These are phyloP conservation scores for Penicillium sp. DNA, from an alignment of 2,329 filamentous ascomycete genomes.

Conservation along the genomic window DNA sequence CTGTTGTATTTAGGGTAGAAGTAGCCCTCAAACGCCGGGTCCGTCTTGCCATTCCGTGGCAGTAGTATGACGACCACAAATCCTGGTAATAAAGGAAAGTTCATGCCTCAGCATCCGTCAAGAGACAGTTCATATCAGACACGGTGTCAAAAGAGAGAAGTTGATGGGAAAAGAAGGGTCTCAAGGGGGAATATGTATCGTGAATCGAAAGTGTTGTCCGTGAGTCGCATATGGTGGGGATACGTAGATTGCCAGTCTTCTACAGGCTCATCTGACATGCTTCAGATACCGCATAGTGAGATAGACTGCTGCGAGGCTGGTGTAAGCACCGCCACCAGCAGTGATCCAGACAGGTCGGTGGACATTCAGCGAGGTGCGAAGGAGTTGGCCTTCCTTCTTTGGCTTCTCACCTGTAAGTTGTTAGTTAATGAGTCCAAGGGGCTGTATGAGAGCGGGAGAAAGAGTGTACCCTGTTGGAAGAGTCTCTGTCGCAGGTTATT, in stretches of 20 bases:
- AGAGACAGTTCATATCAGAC: constrained; percentile 9
- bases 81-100: constrained; percentile 18
- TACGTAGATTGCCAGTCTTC: too few species aligned
- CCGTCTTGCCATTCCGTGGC: constrained; percentile 16
- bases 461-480: constrained; percentile 26
- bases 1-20: constrained; percentile 18
- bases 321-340: constrained; percentile 32
- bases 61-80: constrained; percentile 6
- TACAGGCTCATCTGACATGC: constrained; percentile 15
- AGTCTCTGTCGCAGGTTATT: constrained; percentile 25
- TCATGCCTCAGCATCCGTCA: constrained; percentile 4
- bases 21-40: constrained; percentile 23
- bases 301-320: constrained; percentile 31
- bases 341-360: constrained; percentile 36
- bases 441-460: not conserved
- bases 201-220: not conserved
- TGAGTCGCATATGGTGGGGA: not conserved
- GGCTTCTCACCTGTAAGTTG: constrained; percentile 25
- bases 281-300: constrained; percentile 33
- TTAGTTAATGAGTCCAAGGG: constrained; percentile 4
- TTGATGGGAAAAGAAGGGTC: not conserved
- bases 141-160: constrained; percentile 1
- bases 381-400: constrained; percentile 26
- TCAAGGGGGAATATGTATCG: not conserved
- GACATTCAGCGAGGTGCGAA: constrained; percentile 31